These are phyloP conservation scores for Suillus brevipes DNA, from an alignment of 768 basidiomycete genomes.

Conservation along the genomic window DNA sequence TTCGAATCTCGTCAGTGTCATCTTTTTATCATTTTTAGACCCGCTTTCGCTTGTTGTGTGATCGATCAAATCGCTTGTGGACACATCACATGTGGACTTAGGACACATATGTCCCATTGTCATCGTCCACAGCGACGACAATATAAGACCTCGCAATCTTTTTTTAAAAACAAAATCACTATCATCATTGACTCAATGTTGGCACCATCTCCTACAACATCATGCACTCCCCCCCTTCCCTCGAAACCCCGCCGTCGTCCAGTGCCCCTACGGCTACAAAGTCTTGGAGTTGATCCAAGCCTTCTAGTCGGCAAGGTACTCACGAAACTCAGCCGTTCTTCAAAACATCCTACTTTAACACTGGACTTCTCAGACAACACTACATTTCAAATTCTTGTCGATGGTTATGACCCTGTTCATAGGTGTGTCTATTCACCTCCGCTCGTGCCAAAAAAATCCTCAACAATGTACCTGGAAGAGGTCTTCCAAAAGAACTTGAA, in stretches of 20 bases:
- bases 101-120: not conserved
- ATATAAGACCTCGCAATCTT: not conserved
- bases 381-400: slow-evolving; percentile 53
- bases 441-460: not conserved
- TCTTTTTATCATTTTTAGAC: slow-evolving; percentile 18
- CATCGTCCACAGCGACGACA: slow-evolving; percentile 8
- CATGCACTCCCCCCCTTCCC: slow-evolving; percentile 23
- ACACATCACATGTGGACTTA: slow-evolving; percentile 3
- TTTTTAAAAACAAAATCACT: not conserved
- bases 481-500: slow-evolving; percentile 61
- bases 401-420: slow-evolving; percentile 59
- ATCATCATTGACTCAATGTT: not conserved
- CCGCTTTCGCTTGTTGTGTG: slow-evolving; percentile 2
- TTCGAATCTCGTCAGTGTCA: slow-evolving; percentile 64
- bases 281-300: slow-evolving; percentile 40
- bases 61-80: slow-evolving; percentile 10
- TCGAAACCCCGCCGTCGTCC: slow-evolving; percentile 35
- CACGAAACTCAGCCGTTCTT: slow-evolving; percentile 40
- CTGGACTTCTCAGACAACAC: slow-evolving; percentile 47
- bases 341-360: slow-evolving; percentile 47
- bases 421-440: slow-evolving; percentile 24
- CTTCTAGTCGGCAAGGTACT: slow-evolving; percentile 47
- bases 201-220: slow-evolving; percentile 11
- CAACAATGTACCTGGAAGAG: slow-evolving; percentile 23
- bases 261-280: slow-evolving; percentile 32